These are phyloP conservation scores for Carpinus viminea DNA, from an alignment of 306 rosid species.

Conservation along the genomic window DNA sequence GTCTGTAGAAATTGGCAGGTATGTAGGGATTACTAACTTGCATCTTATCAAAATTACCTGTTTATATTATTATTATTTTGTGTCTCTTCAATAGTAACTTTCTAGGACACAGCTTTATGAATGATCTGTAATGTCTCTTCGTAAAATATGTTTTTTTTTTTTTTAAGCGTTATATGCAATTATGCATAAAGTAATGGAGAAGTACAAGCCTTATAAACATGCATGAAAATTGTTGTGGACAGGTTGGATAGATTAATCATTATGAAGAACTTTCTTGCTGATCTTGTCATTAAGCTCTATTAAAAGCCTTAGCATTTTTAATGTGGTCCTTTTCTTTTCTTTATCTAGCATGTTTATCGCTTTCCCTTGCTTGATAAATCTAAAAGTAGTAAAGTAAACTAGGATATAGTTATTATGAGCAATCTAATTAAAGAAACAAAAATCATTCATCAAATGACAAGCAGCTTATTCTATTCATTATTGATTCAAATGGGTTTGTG, in stretches of 20 bases:
- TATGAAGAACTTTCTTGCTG: background rate
- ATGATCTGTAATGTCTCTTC: background rate
- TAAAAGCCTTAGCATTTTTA: background rate
- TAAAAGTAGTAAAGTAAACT: no score
- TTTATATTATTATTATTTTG: background rate
- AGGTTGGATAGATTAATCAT: background rate
- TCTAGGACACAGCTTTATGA: background rate
- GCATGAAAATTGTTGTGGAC: background rate
- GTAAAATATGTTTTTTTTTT: no score
- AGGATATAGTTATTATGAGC: no score
- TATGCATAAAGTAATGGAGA: background rate
- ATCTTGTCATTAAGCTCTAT: background rate
- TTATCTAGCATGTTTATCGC: background rate
- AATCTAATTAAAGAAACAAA: no score
- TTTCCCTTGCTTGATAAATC: background rate
- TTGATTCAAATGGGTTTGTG: background rate
- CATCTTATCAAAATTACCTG: background rate
- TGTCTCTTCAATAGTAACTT: background rate
- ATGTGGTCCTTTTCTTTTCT: no score
- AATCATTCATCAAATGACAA: background rate
- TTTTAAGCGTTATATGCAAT: background rate
- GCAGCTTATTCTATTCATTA: background rate
- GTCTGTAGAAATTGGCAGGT: constrained; percentile 39
- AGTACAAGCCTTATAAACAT: background rate
- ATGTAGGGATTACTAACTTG: constrained; percentile 13